These are phyloP conservation scores for Floccularia luteovirens DNA, from an alignment of 768 basidiomycete species.

Conservation along the genomic window DNA sequence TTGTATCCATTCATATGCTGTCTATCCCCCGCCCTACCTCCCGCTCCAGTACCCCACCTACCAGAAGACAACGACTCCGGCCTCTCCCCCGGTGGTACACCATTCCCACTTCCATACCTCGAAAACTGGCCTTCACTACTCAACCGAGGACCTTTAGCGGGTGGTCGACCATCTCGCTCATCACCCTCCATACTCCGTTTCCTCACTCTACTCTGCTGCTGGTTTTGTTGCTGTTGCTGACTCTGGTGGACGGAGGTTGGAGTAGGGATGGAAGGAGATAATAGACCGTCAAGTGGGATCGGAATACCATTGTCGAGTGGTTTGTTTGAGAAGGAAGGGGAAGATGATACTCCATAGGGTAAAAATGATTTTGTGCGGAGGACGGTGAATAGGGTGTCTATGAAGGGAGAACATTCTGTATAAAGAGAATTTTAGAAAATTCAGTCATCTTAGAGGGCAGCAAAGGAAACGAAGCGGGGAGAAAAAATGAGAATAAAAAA, in stretches of 20 bases:
- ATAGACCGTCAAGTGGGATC: constrained; percentile 64
- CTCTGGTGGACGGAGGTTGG: too few species aligned
- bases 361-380: constrained; percentile 83
- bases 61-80: constrained; percentile 27
- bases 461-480: too few species aligned
- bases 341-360: constrained; percentile 49
- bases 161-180: constrained; percentile 48
- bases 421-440: neutral
- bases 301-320: constrained; percentile 63
- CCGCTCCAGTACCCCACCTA: constrained; percentile 34
- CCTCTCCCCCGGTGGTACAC: too few species aligned
- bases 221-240: too few species aligned
- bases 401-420: constrained; percentile 68
- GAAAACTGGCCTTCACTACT: constrained; percentile 59
- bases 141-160: constrained; percentile 68
- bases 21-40: too few species aligned
- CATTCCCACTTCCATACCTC: constrained; percentile 45
- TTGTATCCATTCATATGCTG: constrained; percentile 24
- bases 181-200: constrained; percentile 64
- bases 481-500: neutral
- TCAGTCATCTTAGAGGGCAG: too few species aligned
- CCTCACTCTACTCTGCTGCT: constrained; percentile 43
- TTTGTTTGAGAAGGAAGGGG: constrained; percentile 32
- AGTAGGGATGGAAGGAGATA: constrained; percentile 34
- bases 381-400: constrained; percentile 79